phyloP scores from a whole-genome alignment of 495 filamentous ascomycete genomes.

The Xylaria intraflava region DNA sequence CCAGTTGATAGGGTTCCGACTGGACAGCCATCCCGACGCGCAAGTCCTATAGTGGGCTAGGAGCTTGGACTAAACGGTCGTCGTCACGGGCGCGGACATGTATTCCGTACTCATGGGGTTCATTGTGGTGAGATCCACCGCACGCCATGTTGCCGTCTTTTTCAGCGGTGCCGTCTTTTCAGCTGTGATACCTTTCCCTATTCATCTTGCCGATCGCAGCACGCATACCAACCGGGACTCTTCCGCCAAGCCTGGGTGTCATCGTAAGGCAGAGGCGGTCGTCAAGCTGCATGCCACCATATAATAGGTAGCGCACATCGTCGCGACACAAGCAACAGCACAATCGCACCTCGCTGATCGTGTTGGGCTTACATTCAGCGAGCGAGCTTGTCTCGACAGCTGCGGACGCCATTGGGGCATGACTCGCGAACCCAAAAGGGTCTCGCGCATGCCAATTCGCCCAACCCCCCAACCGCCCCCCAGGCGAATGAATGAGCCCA shows the following conservation, averaged over 20 bases:
- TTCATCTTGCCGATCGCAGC: neutral
- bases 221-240: neutral
- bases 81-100: neutral
- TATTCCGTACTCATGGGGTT: neutral
- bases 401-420: neutral
- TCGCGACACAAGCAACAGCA: too few relatives aligned
- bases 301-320: neutral
- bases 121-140: neutral
- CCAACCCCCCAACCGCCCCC: neutral
- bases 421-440: neutral
- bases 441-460: neutral
- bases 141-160: neutral
- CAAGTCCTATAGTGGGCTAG: neutral
- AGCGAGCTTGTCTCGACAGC: neutral
- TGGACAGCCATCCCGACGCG: constrained; percentile 10
- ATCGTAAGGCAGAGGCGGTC: neutral
- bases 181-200: neutral
- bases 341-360: neutral
- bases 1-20: constrained; percentile 9
- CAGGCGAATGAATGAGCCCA: too few relatives aligned
- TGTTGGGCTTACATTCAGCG: neutral
- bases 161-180: neutral
- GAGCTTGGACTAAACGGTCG: neutral
- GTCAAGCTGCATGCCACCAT: neutral
- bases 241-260: neutral